Evolutionary conservation across 192 early-diverging fungal species (phyloP).

Genomic region (Funneliformis mosseae): DNA sequence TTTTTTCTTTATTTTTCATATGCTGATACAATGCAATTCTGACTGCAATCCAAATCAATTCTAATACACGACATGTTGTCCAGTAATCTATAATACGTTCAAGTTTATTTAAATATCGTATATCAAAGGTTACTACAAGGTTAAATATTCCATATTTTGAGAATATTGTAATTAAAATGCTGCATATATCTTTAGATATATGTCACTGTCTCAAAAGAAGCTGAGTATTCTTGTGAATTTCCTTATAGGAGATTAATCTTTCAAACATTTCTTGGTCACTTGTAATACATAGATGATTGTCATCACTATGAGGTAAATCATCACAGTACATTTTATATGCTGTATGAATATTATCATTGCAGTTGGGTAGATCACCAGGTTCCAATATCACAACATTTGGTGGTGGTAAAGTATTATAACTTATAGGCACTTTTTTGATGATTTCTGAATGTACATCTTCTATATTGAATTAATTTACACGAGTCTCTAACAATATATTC

Average conservation of each 20-base stretch:
- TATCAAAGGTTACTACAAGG: neutral
- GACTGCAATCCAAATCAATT: conserved; percentile 9
- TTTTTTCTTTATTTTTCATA: neutral
- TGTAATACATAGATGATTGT: neutral
- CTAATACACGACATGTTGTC: neutral
- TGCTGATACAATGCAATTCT: neutral
- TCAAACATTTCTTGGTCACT: neutral
- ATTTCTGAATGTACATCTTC: conserved; percentile 6
- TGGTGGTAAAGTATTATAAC: conserved; percentile 5
- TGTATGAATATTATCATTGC: neutral
- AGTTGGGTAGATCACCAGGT: conserved; percentile 4
- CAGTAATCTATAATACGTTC: conserved; percentile 2
- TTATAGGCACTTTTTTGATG: neutral
- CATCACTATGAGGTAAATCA: neutral
- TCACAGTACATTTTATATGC: conserved; percentile 5
- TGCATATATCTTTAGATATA: neutral
- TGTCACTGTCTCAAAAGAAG: neutral
- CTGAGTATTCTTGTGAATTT: neutral
- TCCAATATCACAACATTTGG: conserved; percentile 15
- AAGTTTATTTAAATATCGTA: neutral
- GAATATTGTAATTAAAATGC: neutral
- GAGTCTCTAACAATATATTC: conserved; percentile 15
- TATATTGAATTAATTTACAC: neutral
- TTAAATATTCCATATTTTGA: neutral
- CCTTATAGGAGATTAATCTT: conserved; percentile 6